Percentiles rank a stretch among this genome's conserved stretches.
These are phyloP conservation scores for Diddensiella caesifluorescens DNA, from an alignment of 805 yeast species.

Conservation along the genomic window DNA sequence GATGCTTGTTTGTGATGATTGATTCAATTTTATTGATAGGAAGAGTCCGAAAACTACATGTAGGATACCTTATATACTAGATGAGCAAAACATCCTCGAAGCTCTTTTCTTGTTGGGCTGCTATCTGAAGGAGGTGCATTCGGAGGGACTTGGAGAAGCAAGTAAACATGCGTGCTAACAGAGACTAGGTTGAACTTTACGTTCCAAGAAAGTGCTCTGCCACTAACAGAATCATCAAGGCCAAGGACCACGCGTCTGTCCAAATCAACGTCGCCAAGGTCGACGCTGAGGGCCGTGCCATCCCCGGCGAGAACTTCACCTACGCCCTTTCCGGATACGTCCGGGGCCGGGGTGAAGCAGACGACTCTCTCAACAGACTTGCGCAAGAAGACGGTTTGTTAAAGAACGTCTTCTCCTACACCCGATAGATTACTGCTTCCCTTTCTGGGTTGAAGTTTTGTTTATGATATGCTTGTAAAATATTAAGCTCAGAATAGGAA, in stretches of 20 bases:
- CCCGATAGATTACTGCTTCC: slow-evolving; percentile 28
- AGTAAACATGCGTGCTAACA: too few relatives aligned
- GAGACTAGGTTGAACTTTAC: slow-evolving; percentile 91
- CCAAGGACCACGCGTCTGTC: slow-evolving; percentile 99
- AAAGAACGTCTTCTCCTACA: slow-evolving; percentile 54
- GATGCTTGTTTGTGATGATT: slow-evolving; percentile 1
- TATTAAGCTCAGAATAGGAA: too few relatives aligned
- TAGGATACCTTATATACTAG: not conserved
- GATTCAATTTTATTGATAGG: not conserved
- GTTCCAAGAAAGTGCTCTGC: slow-evolving; percentile 99
- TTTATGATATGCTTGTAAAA: not conserved
- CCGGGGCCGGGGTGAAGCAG: slow-evolving; percentile 99
- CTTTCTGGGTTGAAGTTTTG: too few relatives aligned
- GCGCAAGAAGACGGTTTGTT: slow-evolving; percentile 98
- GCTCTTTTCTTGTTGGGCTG: slow-evolving; percentile 3
- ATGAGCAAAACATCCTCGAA: not conserved
- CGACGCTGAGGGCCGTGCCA: slow-evolving; percentile 92
- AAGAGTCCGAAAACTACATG: slow-evolving; percentile 1
- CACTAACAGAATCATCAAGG: slow-evolving; percentile 99
- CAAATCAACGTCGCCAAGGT: slow-evolving; percentile 98
- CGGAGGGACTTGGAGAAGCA: too few relatives aligned
- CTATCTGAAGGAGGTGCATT: too few relatives aligned
- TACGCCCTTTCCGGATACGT: slow-evolving; percentile 97
- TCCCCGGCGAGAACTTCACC: slow-evolving; percentile 85
- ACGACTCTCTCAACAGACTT: slow-evolving; percentile 98